Percentiles rank a stretch among this genome's conserved stretches.
Conservation (phyloP, 345 rosid species). For the Arabidopsis arenosa region DNA sequence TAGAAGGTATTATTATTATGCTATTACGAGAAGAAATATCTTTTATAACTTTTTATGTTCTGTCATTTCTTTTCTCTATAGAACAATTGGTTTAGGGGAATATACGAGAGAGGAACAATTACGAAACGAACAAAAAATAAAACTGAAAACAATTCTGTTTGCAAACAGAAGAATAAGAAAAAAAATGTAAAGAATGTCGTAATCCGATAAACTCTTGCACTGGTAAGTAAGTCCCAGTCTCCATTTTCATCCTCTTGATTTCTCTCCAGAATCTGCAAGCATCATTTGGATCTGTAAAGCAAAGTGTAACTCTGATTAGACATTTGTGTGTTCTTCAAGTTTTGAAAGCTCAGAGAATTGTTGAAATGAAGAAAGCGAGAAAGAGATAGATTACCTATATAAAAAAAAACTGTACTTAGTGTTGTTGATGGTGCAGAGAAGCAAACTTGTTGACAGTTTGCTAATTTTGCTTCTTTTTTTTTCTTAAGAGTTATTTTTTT, state of each 20-base stretch:
- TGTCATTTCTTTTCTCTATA: not conserved
- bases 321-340: slow-evolving; percentile 4
- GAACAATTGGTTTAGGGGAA: not conserved
- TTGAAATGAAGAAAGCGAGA: not conserved
- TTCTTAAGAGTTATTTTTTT: slow-evolving; percentile 55
- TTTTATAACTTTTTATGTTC: not conserved
- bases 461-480: not conserved
- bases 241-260: slow-evolving; percentile 8
- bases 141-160: not conserved
- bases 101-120: not conserved
- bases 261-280: slow-evolving; percentile 14
- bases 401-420: slow-evolving; percentile 25
- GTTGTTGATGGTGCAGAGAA: slow-evolving; percentile 31
- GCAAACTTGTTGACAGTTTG: slow-evolving; percentile 3
- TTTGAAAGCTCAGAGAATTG: slow-evolving; percentile 1
- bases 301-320: not conserved
- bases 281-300: slow-evolving; percentile 1
- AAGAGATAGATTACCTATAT: slow-evolving; percentile 9
- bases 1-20: no score
- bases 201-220: not conserved
- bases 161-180: not conserved
- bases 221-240: not conserved
- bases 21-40: no score
- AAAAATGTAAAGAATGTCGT: slow-evolving; percentile 30
- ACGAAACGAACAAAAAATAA: not conserved